Evolutionary conservation across 129 eudicot genomes (phyloP), one percentile per base, ranked within the genome.

Genomic region (Flaveria linearis): DNA sequence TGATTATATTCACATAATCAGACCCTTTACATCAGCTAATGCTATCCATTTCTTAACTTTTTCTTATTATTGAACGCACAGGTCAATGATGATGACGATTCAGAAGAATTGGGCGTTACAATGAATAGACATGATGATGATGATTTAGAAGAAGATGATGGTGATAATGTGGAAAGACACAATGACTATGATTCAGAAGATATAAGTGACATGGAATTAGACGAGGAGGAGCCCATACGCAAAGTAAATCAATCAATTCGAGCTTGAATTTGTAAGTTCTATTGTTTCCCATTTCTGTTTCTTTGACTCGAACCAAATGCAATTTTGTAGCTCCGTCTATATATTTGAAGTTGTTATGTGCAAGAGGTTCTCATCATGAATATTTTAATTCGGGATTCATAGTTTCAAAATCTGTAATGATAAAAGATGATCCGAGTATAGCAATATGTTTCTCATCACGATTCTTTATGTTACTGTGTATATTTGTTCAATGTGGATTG

Each of bases 151-250:
- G 79, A 80, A 65, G 83, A 80, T 42, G 84, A 73, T 17, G 75
- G 69, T 73, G 75, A 13, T 30, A 73, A 66, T 5, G 51, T 20
- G 41, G 75, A 73, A 9, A 69, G 52, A 78, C 70, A 58, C 16
- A 22, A 63, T 9, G 84, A 67, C 60, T 80, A 80, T 55, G 84
- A 80, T 80, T 65, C 84, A 12, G 84, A 80, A 49, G 83, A 78
- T 78, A 33, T 76, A 65, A 60, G 51, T 66, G 74, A 77, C 75
- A 2, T 69, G 58, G 81, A 69, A 60, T 5, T 33, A 36, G 71
- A 78, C 2, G 76, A 78, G 18, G 82, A 45, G 5, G 84, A 73
- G 51, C 75, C 79, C n/a, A 30, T 66, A 23, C 74, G 69, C 53
- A 80, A 68, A 67, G 79, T 66, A 26, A 73, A 30, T 26, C 41